Conservation (phyloP, 176 grass and related monocot species). For the Zea mays region DNA sequence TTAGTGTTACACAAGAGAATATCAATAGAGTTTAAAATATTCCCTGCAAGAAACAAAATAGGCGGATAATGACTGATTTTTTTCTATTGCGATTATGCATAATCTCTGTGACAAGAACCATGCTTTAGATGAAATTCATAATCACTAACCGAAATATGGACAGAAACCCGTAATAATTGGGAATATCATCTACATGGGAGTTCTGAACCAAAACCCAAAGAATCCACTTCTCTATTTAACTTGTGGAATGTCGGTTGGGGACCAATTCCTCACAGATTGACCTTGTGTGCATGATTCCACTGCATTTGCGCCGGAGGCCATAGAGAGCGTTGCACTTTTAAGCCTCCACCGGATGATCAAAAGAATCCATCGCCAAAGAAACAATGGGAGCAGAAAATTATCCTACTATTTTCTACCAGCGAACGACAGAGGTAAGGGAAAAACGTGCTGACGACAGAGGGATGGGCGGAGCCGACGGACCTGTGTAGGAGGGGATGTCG, state of each 20-base stretch:
- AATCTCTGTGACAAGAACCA: too few species aligned
- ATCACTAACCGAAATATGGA: too few species aligned
- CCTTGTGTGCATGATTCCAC: not conserved
- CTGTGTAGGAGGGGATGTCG: constrained; percentile 66
- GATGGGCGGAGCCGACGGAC: constrained; percentile 11
- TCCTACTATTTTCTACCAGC: not conserved
- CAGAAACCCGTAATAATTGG: too few species aligned
- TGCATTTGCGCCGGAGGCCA: not conserved
- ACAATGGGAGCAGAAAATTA: not conserved
- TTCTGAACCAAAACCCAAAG: too few species aligned
- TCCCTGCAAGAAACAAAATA: too few species aligned
- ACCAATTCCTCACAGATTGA: not conserved
- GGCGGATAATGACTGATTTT: too few species aligned
- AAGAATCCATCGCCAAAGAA: not conserved
- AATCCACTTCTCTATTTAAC: not conserved
- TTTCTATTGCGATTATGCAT: too few species aligned
- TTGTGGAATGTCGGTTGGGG: not conserved
- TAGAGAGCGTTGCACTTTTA: not conserved
- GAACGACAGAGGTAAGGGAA: not conserved
- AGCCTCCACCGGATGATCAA: not conserved
- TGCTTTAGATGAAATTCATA: too few species aligned
- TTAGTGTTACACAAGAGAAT: too few species aligned
- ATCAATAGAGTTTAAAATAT: too few species aligned
- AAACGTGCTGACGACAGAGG: too few species aligned
- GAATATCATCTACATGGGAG: too few species aligned